Evolutionary conservation across 805 yeast genomes (phyloP).

Genomic region (Starmerella apis): DNA sequence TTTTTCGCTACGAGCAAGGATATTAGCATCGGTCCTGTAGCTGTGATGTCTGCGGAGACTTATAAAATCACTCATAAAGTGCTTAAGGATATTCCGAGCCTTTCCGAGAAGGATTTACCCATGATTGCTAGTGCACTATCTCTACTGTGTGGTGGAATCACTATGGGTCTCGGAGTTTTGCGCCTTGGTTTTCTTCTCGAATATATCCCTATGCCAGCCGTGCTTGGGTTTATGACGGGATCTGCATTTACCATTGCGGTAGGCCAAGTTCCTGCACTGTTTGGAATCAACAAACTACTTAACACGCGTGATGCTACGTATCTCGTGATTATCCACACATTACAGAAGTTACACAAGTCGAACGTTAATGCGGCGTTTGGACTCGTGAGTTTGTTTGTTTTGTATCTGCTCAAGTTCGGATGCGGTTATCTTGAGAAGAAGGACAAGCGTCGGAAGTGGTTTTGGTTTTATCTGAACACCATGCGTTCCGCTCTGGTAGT

Average conservation of each 20-base stretch:
- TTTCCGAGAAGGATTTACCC: constrained; percentile 42
- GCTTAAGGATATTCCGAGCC: constrained; percentile 38
- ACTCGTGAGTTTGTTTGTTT: constrained; percentile 56
- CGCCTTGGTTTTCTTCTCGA: constrained; percentile 83
- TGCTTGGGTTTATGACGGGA: constrained; percentile 90
- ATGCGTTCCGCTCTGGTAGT: constrained; percentile 74
- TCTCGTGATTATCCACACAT: constrained; percentile 54
- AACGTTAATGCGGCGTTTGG: constrained; percentile 85
- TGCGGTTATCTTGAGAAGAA: constrained; percentile 53
- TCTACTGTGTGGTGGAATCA: constrained; percentile 73
- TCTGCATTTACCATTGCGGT: constrained; percentile 72
- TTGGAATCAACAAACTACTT: constrained; percentile 59
- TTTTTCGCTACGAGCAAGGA: constrained; percentile 92
- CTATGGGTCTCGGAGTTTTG: constrained; percentile 70
- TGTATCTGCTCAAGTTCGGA: constrained; percentile 59
- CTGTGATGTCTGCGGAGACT: constrained; percentile 84
- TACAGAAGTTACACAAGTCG: constrained; percentile 60
- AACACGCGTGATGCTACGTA: constrained; percentile 67
- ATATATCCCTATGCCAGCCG: constrained; percentile 82
- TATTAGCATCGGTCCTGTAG: constrained; percentile 93
- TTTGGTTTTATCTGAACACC: constrained; percentile 62
- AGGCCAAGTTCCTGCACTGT: constrained; percentile 78
- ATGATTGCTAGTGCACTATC: constrained; percentile 71
- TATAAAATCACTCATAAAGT: constrained; percentile 66
- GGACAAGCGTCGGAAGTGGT: constrained; percentile 47